Conservation (phyloP, 768 basidiomycete species). For the Lentinula aciculospora region DNA sequence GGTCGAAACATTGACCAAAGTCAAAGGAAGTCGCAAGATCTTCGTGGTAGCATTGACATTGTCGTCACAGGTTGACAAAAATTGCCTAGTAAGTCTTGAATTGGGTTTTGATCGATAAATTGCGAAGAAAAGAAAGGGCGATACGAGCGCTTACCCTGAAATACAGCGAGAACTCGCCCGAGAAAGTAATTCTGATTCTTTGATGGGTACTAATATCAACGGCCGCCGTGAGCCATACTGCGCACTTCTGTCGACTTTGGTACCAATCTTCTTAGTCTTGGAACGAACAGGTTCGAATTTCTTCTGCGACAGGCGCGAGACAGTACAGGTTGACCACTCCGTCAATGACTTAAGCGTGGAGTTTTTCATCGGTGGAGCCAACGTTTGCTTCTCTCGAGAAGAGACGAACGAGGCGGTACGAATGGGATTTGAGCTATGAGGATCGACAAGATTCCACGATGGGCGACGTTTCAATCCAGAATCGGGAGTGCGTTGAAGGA, state of each 20-base stretch:
- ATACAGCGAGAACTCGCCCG: neutral
- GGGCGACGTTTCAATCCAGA: slow-evolving; percentile 1
- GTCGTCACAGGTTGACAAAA: neutral
- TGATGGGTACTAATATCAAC: neutral
- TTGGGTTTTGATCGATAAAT: neutral
- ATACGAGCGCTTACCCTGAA: neutral
- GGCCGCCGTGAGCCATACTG: neutral
- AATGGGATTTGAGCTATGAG: slow-evolving; percentile 24
- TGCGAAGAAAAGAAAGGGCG: neutral
- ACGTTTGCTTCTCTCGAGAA: neutral
- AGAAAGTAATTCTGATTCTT: neutral
- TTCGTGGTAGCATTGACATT: neutral
- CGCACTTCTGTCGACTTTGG: neutral
- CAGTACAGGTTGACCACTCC: neutral
- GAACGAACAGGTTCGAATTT: neutral
- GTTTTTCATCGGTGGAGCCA: neutral
- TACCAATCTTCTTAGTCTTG: neutral
- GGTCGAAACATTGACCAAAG: neutral
- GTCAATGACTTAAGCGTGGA: neutral
- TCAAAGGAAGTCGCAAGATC: neutral
- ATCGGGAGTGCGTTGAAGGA: slow-evolving; percentile 2
- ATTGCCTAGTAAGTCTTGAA: neutral
- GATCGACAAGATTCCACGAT: slow-evolving; percentile 25
- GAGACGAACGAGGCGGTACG: slow-evolving; percentile 16
- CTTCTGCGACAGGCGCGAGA: neutral